Evolutionary conservation across 2,329 filamentous ascomycete genomes (phyloP), one percentile per base, ranked within the genome.

Genomic region (Nothophoma quercina): DNA sequence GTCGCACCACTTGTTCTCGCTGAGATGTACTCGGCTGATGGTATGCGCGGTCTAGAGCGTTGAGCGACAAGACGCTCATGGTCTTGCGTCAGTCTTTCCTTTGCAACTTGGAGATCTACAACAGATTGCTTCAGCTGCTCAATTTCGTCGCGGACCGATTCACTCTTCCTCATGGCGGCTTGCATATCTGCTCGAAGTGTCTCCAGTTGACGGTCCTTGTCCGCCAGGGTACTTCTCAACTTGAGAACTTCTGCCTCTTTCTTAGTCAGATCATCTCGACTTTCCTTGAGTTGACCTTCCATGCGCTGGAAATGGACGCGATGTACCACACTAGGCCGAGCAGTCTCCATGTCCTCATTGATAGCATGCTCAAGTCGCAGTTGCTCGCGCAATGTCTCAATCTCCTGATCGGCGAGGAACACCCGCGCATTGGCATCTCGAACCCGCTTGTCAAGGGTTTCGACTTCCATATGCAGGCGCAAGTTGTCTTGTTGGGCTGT

Each of bases 401-500:
- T 36, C 22, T 69, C 65, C 34, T 70, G 60, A 22, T 69, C 56
- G 2, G 57, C 60, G 8, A 59, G 36, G 36, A 70, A 71, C 3
- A 70, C 43, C 1, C 65, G 59, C 6, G 60, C 51, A 44, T 70
- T 72, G 4, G 69, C 63, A 28, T 72, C 68, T 7, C 59, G 56
- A 7, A 72, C 43, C 32, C 66, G 58, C 47, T 71, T 70, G 16
- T 72, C 69, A 0, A 69, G 49, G 9, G 59, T 55, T 15, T 68
- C 62, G 2, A 70, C 55, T 25, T 73, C 63, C 1, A 58, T 42
- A 35, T 72, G 66, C 1, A 73, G 60, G 3, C 67, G 60, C 12
- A 69, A 33, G 29, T 73, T 73, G 39, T 73, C 69, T 46, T 71
- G 60, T 29, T 73, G 70, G 5, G 69, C 63, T 1, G 64, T 59